Conservation (phyloP, 306 rosid genomes). For the Chamaecrista fasciculata region DNA sequence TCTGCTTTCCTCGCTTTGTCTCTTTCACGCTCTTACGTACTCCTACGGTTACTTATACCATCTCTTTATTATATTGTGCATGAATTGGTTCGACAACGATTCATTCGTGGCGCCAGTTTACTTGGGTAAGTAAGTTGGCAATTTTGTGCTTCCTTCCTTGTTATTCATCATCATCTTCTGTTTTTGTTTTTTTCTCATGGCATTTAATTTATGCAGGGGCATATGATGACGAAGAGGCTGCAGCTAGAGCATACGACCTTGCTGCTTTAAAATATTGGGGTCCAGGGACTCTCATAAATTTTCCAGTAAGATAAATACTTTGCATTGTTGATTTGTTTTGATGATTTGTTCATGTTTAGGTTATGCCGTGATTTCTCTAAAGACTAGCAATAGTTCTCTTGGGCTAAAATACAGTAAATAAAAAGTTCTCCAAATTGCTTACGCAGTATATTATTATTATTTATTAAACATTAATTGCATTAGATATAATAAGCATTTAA, state of each 20-base stretch:
- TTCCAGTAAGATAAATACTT: conserved; percentile 65
- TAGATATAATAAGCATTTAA: no score
- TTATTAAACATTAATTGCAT: conserved; percentile 1
- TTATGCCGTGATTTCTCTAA: not conserved
- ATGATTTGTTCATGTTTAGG: not conserved
- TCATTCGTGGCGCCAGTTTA: conserved; percentile 61
- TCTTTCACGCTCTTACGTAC: not conserved
- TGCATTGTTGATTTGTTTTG: no score
- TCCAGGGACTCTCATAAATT: conserved; percentile 95
- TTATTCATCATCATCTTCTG: not conserved
- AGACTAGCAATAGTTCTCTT: not conserved
- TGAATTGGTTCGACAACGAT: conserved; percentile 39
- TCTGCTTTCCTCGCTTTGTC: conserved; percentile 11
- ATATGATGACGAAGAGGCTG: conserved; percentile 98
- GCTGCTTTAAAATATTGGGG: conserved; percentile 99
- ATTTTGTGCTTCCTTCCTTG: not conserved
- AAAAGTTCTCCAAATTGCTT: no score
- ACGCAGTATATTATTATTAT: conserved; percentile 15
- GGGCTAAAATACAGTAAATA: no score
- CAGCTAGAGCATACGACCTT: conserved; percentile 98
- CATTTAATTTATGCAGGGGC: conserved; percentile 60
- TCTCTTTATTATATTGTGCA: conserved; percentile 37
- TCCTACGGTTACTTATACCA: conserved; percentile 36
- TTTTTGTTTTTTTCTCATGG: conserved; percentile 14
- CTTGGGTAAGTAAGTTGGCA: conserved; percentile 85